Evolutionary conservation across 2,329 filamentous ascomycete species (phyloP).

Genomic region (Claviceps purpurea): DNA sequence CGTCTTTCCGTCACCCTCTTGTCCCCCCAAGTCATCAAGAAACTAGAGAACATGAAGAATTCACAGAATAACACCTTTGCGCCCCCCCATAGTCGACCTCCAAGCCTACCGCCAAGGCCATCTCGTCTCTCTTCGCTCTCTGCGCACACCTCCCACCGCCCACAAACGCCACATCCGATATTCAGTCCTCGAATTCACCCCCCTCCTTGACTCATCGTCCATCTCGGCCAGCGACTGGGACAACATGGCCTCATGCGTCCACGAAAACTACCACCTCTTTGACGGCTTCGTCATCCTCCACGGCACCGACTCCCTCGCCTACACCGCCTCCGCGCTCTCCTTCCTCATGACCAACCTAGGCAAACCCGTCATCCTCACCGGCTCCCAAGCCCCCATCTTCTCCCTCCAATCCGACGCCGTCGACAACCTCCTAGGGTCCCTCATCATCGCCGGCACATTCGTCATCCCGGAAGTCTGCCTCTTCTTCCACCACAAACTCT

Average conservation of each 20-base stretch:
- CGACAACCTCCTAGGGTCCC: conserved; percentile 75
- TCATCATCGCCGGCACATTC: conserved; percentile 85
- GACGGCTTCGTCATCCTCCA: conserved; percentile 87
- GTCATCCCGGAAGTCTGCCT: conserved; percentile 87
- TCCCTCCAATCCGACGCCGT: conserved; percentile 83
- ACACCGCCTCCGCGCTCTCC: conserved; percentile 78
- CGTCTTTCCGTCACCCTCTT: not conserved
- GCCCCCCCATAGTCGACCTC: conserved; percentile 26
- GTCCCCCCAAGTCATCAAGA: not conserved
- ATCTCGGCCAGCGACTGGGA: conserved; percentile 81
- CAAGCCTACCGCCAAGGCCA: conserved; percentile 38
- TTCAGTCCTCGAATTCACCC: conserved; percentile 70
- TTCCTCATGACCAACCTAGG: conserved; percentile 89
- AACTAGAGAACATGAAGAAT: not conserved
- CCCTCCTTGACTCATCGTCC: conserved; percentile 77
- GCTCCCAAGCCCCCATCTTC: conserved; percentile 74
- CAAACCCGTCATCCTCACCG: conserved; percentile 81
- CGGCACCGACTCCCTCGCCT: conserved; percentile 79
- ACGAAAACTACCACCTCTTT: conserved; percentile 75
- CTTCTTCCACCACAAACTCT: conserved; percentile 86
- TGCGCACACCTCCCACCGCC: conserved; percentile 67
- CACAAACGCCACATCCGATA: conserved; percentile 76
- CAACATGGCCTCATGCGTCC: conserved; percentile 65
- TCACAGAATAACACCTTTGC: no score
- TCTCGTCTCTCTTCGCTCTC: conserved; percentile 43